Evolutionary conservation across 108 stramenopile species (phyloP), one percentile per base, ranked within the genome.

Genomic region (Mayamaea pseudoterrestris): DNA sequence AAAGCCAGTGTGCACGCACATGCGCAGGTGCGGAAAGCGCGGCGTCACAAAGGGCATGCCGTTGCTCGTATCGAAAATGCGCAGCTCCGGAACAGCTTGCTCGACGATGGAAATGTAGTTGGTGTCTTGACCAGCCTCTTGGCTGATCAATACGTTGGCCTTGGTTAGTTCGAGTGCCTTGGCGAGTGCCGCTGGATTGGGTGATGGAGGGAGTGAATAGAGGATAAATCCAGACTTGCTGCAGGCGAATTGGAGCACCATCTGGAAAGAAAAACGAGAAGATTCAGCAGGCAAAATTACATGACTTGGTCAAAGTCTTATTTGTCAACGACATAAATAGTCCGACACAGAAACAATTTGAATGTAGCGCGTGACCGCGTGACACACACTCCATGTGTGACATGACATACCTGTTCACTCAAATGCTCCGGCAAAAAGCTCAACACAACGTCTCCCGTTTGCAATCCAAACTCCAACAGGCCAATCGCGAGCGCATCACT

Each of bases 241-340:
- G 69, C 88, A 90, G 40, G 88, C 88, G 43, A 90, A 90, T 80
- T 90, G 83, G 28, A 90, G 69, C 61, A 85, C 77, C 63, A 80
- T 80, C 88, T 90, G 57, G 25, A 21, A 47, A 57, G 44, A 36
- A 46, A 3, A 27, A 50, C n/a, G n/a, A n/a, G n/a, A 47, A 55
- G 30, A 47, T 28, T 2, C 7, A 35, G n/a, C 2, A 24, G 2
- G 29, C 4, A 9, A 14, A 24, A 50, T 49, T 9, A 57, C 27
- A 54, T 41, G 45, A 34, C 3, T 17, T 20, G 16, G 32, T 25
- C 18, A 58, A 27, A 58, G 35, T 25, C 8, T 5, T 8, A 43
- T 3, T n/a, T 17, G 23, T 8, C 30, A 48, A 29, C 18, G 16
- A 42, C n/a, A n/a, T 42, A 7, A 7, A 42, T n/a, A n/a, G n/a